Base-by-base conservation (phyloP, 495 filamentous ascomycete species). In the Talaromyces borbonicus region DNA sequence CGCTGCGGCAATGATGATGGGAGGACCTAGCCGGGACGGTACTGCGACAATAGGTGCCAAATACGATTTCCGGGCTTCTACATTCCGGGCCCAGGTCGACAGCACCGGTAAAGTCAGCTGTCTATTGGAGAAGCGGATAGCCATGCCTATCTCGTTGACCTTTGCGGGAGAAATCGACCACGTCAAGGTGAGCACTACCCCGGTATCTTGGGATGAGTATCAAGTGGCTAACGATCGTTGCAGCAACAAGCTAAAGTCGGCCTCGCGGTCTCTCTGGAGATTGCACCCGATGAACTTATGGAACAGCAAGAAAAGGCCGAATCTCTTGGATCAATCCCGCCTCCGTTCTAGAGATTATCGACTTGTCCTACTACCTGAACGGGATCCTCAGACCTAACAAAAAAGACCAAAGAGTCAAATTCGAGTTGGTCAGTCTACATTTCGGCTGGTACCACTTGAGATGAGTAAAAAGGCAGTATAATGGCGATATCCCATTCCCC, bases 111-210 rank as follows among this genome's bases (percentile, higher is more conserved):
- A 89, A 72, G 75, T 99, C 52, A 84, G 83, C 67, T 92, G 86
- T 59, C 72, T 95, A 54, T 72, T 97, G 49, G 93, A 99, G 75
- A 97, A 95, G 80, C 78, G 87, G 55, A 81, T 99, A 57, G 86
- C 89, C 16, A 84, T 87, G 54, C 81, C 87, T 37, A 86, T 99
- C 47, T 80, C 78, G 53, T 75, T 99, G 64, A 90, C 89, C 29
- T 96, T 99, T 66, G 85, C 90, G 33, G 92, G 89, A 53, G 93
- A 99, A 63, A 89, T 99, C 59, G 93, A 99, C 67, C 93, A 97
- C 65, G 73, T 77, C 52, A 92, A 92, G 77, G 92, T 97, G 78
- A 65, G 84, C 65, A 12, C 5, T 12, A 24, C 12, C 15, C 20
- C 24, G n/a, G 8, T 8, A 14, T 23, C 16, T 16, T 48, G 23